Base-by-base conservation (phyloP, 2,329 filamentous ascomycete species). In the Paraphoma sp. region DNA sequence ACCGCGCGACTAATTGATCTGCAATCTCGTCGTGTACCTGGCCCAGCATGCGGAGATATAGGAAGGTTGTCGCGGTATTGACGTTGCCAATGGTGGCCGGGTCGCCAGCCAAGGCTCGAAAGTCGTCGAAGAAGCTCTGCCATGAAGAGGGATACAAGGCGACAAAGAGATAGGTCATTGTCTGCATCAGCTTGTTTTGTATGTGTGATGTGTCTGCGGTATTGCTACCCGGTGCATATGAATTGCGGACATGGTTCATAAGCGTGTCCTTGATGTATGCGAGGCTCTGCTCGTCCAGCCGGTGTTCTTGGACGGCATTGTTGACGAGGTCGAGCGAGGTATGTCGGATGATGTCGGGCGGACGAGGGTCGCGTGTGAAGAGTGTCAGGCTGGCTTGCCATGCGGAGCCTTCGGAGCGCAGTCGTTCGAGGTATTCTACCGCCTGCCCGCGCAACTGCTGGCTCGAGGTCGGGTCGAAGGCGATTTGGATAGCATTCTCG, bases 1-100 rank as follows among this genome's bases (percentile, higher is more conserved):
- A 88, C 40, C 94, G 87, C 46, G 89, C 87, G 51, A 98, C 85
- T 63, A 98, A 84, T 67, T 95, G 88, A 79, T 99, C 95, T 62
- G 94, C 95, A 70, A 99, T 97, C 77, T 99, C 95, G 69, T 99
- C 95, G 72, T 99, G 95, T 45, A 99, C 89, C 33, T 93, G 95
- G 63, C 89, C 86, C 45, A 98, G 84, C 62, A 97, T 87, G 49
- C 94, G 90, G 53, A 99, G 85, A 78, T 97, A 98, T 67, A 99
- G 87, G 33, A 93, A 82, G 46, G 95, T 90, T 3, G 92, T 94
- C 1, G 84, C 76, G 38, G 87, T 78, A 72, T 96, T 97, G 72
- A 92, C 87, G 62, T 82, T 85, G 48, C 78, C 79, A 43, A 80
- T 77, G 17, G 70, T 69, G 42, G 82, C 80, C 63, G 86, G 86